Evolutionary conservation across 2,329 filamentous ascomycete species (phyloP), one percentile per base, ranked within the genome.

Genomic region (Colletotrichum simmondsii): DNA sequence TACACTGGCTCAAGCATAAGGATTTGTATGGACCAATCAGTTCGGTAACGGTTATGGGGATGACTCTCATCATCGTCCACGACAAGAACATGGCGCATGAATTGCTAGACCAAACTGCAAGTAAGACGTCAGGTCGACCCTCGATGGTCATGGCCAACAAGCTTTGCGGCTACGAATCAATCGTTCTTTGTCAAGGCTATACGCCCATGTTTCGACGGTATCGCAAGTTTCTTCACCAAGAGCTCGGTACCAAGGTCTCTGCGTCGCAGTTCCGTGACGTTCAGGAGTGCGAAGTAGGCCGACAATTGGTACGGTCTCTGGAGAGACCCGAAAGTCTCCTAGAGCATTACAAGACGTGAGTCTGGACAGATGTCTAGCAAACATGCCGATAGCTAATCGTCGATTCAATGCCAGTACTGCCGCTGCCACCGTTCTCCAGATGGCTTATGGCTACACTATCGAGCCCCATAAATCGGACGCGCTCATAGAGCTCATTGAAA

Each of bases 1-100:
- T 80, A 58, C 83, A 85, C 66, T 86, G 84, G 84, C 62, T 82
- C 35, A 81, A 82, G 70, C 80, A 83, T 70, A 85, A 83, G 65
- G 80, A 84, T 6, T 56, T 75, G 0, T 84, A 85, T 53, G 83
- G 83, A 0, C 78, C 78, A 0, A 78, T 84, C 6, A 83, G 83
- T 69, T 85, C 83, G 5, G 72, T 87, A 5, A 85, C 80, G 0
- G 78, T 82, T 16, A 73, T 87, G 1, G 84, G 84, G 1, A 79
- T 79, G 37, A 83, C 83, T 1, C 75, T 86, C 7, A 75, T 87
- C 35, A 74, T 87, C 2, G 67, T 87, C 1, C 81, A 86, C 66
- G 81, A 83, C 65, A 72, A 77, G 42, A 75, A 81, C 5, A 75
- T 82, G 3, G 80, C 82, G 1, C 71, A 79, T 2, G 82, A 85